phyloP scores from a whole-genome alignment of 1,284 basidiomycete species.

The Coniophora puteana region DNA sequence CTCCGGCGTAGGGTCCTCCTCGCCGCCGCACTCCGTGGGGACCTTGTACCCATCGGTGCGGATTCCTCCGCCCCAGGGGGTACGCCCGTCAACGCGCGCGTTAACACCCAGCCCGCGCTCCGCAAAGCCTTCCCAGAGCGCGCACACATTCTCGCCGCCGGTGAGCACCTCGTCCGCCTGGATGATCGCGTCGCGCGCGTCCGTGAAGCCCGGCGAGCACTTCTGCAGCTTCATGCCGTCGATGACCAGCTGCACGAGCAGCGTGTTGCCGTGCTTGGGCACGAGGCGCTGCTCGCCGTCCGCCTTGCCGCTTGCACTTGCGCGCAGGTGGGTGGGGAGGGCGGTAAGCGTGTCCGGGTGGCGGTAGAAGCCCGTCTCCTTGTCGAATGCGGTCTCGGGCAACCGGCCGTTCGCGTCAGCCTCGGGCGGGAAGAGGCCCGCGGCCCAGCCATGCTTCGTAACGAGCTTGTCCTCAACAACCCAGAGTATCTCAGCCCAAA shows the following conservation, averaged over 20 bases:
- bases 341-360: conserved; percentile 31
- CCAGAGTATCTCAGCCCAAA: conserved; percentile 96
- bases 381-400: conserved; percentile 34
- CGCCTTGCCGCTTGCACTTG: conserved; percentile 37
- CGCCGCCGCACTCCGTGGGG: conserved; percentile 21
- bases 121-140: conserved; percentile 87
- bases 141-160: conserved; percentile 88
- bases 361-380: conserved; percentile 70
- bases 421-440: conserved; percentile 78
- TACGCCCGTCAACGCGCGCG: conserved; percentile 70
- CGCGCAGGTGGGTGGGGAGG: too few species aligned
- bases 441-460: conserved; percentile 76
- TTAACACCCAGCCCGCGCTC: conserved; percentile 78
- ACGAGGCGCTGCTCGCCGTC: conserved; percentile 73
- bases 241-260: conserved; percentile 83
- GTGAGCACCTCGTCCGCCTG: conserved; percentile 91
- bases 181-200: conserved; percentile 90
- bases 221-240: conserved; percentile 94
- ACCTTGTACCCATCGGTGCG: conserved; percentile 44
- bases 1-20: conserved; percentile 18
- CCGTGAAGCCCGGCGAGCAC: conserved; percentile 89
- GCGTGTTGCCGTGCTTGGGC: conserved; percentile 90
- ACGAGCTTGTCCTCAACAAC: conserved; percentile 76
- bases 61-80: conserved; percentile 94
- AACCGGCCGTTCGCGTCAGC: conserved; percentile 57